Base-by-base conservation (phyloP, 2,329 filamentous ascomycete genomes). In the Monilinia polystroma region DNA sequence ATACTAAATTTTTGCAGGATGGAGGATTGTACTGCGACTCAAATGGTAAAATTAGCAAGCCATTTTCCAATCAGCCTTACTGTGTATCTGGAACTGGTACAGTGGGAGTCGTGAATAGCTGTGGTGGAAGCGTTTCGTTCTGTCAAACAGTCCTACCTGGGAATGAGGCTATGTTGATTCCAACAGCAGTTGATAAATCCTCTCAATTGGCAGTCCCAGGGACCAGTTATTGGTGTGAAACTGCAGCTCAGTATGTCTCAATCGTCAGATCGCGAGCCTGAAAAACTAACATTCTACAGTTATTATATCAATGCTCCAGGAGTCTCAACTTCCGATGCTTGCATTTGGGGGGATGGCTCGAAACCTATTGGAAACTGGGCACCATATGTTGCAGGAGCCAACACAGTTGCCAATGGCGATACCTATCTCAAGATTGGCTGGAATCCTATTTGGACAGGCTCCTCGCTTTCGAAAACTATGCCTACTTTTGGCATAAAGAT, bases 221-320 rank as follows among this genome's bases (percentile, higher is more conserved):
- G 66, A 79, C 82, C 23, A 82, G 79, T 66, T 93, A 93, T 78
- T 93, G 90, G 90, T 85, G 82, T 72, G 78, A 79, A 55, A 93
- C 90, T 16, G 85, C 90, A 67, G 89, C 91, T 67, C 91, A 94
- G 86, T 91, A 82, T 82, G 87, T 82, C 63, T 26, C 26, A 53
- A 6, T 64, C 7, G 64, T 64, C 66, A 71, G 53, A 12, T 32
- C 51, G n/a, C 41, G 26, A 38, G 10, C 29, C 16, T 6, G 8
- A 20, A 2, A 18, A 49, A 68, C 70, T 72, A 68, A 74, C 76
- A 68, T 60, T 53, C 38, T 35, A 11, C 70, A 90, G 87, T 77
- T 93, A 85, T 78, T 93, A 93, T 75, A 85, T 93, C 80, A 93
- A 93, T 79, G 84, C 88, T 41, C 91, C 90, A 45, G 90, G 91